A percentile compares a stretch with the other conserved stretches of the same genome.
Evolutionary conservation across 495 filamentous ascomycete genomes (phyloP).

Genomic region (Aspergillus saccharolyticus): DNA sequence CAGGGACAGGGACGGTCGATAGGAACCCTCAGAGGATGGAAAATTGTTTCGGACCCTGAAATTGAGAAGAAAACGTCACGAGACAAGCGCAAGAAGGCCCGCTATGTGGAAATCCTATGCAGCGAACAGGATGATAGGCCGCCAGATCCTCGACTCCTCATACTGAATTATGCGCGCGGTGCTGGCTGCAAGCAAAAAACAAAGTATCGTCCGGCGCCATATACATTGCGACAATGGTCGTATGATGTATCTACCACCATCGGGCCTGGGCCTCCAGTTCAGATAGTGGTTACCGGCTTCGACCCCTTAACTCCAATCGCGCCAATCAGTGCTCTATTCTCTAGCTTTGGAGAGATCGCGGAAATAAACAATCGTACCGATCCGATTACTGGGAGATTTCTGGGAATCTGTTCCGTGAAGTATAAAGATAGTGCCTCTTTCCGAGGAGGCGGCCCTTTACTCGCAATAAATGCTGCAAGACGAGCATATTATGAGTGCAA

Average conservation of each 20-base stretch:
- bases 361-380: slow-evolving; percentile 87
- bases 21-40: slow-evolving; percentile 61
- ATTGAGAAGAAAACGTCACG: slow-evolving; percentile 56
- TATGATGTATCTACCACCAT: slow-evolving; percentile 78
- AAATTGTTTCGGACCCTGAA: slow-evolving; percentile 70
- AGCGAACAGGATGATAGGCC: slow-evolving; percentile 62
- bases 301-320: slow-evolving; percentile 79
- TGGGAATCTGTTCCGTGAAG: slow-evolving; percentile 85
- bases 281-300: slow-evolving; percentile 89
- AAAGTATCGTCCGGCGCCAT: slow-evolving; percentile 69
- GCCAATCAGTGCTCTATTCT: slow-evolving; percentile 75
- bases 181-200: slow-evolving; percentile 63
- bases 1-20: slow-evolving; percentile 60
- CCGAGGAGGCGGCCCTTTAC: slow-evolving; percentile 44
- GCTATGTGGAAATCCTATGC: slow-evolving; percentile 65
- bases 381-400: slow-evolving; percentile 83
- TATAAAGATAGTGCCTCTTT: slow-evolving; percentile 69
- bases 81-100: slow-evolving; percentile 64
- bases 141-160: slow-evolving; percentile 71
- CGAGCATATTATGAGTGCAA: slow-evolving; percentile 58
- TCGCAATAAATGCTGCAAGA: slow-evolving; percentile 72
- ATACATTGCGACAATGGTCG: slow-evolving; percentile 67
- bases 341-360: slow-evolving; percentile 81
- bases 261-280: slow-evolving; percentile 80
- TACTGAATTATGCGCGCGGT: slow-evolving; percentile 53